Percentiles rank a stretch among this genome's conserved stretches.
These are phyloP conservation scores for Calonectria crousiana DNA, from an alignment of 2,329 filamentous ascomycete genomes.

Conservation along the genomic window DNA sequence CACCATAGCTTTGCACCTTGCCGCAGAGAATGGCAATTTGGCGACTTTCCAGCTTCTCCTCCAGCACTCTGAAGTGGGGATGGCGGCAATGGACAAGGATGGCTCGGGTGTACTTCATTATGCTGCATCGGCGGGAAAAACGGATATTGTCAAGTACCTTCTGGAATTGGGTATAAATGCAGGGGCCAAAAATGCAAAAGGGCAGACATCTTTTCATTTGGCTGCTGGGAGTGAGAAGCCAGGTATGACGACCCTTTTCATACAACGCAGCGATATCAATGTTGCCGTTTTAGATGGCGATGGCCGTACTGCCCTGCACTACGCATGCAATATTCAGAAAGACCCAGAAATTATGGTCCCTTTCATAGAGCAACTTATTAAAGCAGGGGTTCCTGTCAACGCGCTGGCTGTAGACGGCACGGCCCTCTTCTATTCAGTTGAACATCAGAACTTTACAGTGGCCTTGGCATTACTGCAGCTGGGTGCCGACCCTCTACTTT, in stretches of 20 bases:
- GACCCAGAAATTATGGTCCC: background rate
- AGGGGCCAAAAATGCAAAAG: background rate
- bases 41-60: slow-evolving; percentile 11
- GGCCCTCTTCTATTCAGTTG: slow-evolving; percentile 2
- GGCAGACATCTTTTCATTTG: slow-evolving; percentile 23
- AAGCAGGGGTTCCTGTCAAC: slow-evolving; percentile 11
- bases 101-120: slow-evolving; percentile 15
- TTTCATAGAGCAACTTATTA: slow-evolving; percentile 8
- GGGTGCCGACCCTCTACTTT: slow-evolving; percentile 23
- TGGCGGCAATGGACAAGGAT: background rate
- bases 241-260: background rate
- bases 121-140: background rate
- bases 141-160: background rate
- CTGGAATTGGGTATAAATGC: slow-evolving; percentile 16
- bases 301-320: slow-evolving; percentile 17
- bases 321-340: background rate
- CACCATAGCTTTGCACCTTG: slow-evolving; percentile 4
- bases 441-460: background rate
- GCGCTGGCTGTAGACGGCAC: background rate
- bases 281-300: background rate
- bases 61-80: background rate
- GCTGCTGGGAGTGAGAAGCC: background rate
- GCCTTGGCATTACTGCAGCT: slow-evolving; percentile 9
- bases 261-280: background rate
- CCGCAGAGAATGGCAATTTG: background rate